phyloP scores from a whole-genome alignment of 345 rosid genomes.

The Lepidium aucheri region DNA sequence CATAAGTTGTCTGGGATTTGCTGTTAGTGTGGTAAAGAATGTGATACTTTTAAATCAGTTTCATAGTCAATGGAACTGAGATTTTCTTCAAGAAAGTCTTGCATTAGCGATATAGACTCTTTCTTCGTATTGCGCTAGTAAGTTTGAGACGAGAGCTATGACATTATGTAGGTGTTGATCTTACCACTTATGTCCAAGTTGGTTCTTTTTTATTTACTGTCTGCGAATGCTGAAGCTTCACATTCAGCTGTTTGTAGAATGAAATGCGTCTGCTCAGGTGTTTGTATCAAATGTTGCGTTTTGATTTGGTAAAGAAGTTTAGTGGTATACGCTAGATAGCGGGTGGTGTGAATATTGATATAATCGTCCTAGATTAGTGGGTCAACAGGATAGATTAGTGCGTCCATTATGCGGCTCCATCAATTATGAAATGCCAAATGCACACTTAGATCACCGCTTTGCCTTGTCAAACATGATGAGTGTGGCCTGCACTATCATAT shows the following conservation, averaged over 20 bases:
- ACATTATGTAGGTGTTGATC: neutral
- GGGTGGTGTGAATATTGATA: neutral
- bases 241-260: too few species aligned
- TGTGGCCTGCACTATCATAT: neutral
- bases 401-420: neutral
- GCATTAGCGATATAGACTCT: neutral
- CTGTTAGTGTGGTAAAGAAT: neutral
- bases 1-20: neutral
- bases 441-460: neutral
- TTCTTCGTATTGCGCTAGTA: neutral
- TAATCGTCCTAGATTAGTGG: neutral
- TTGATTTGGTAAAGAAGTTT: neutral
- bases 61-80: neutral
- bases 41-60: neutral
- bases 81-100: neutral
- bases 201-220: neutral
- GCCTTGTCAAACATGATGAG: neutral
- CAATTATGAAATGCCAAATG: neutral
- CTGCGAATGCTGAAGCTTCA: neutral
- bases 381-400: neutral
- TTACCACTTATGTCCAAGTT: neutral
- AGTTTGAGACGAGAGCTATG: neutral
- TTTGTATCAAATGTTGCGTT: neutral
- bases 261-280: too few species aligned
- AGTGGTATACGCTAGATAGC: neutral